Base-by-base conservation (phyloP, 345 rosid species). In the Syzygium grande region DNA sequence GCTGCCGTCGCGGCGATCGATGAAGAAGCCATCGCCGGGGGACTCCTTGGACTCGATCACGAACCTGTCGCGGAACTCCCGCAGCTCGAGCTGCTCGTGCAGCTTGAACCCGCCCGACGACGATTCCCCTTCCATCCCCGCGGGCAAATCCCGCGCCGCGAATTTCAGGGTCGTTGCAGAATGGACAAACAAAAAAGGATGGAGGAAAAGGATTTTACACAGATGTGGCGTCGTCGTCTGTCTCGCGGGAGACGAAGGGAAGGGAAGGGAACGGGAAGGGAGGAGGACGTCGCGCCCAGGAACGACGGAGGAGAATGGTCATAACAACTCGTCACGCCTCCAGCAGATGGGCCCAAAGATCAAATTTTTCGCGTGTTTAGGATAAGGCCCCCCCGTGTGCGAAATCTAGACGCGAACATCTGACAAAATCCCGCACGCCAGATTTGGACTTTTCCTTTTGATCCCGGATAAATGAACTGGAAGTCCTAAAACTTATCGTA, bases 1-100 rank as follows among this genome's bases (percentile, higher is more conserved):
- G 88, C 91, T 90, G 23, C 99, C 99, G 85, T 94, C 94, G 51
- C 92, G 92, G 53, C 99, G 98, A 88, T 85, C 87, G 87, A 96
- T 92, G 58, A 93, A 93, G 95, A 97, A 97, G 90, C 98, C 99
- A 38, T 89, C 91, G 86, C 58, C 73, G 29, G 95, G 94, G 89
- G 93, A 93, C 53, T 91, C 94, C 52, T 90, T 86, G 53, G 98
- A 91, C 87, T 90, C 94, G 91, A 96, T 89, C 87, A 97, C 96
- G 90, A 92, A 97, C 93, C 91, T 95, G 61, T 94, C 98, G 43
- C 90, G 94, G 85, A 93, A 96, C 89, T 97, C 99, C 86, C 84
- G 94, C 94, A 97, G 92, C 86, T 96, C 92, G 30, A 97, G 87
- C 79, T 89, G 92, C 86, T 95, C 97, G 88, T 84, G 84, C 83